Evolutionary conservation across 306 rosid genomes (phyloP), one percentile per base, ranked within the genome.

Genomic region (Corylus americana): DNA sequence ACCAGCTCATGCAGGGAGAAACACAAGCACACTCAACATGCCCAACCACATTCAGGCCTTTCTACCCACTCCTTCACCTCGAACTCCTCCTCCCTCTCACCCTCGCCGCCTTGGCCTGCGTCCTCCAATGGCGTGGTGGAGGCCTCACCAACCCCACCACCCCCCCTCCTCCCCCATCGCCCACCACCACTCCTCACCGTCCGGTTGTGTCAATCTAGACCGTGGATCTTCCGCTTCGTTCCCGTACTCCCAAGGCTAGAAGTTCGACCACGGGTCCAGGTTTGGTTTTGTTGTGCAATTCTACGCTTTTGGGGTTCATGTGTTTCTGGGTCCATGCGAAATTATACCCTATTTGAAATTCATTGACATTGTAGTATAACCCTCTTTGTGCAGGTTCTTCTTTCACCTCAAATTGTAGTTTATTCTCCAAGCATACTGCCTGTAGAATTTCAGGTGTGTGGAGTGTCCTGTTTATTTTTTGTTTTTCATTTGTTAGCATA

Each of bases 71-170:
- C 97, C 2, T 89, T 87, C 76, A 62, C 86, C 48, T 88, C 94
- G 4, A 94, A 86, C 84, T 94, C 74, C 87, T 94, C 51, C 90
- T 92, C 22, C 97, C 98, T 20, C 90, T 95, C 18, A 90, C 93
- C 3, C 86, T 95, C 50, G 98, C 98, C 0, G 84, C 92, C 76
- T 82, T 95, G 29, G 98, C 98, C 16, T 95, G 92, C 83, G 63
- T 90, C 54, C 98, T 95, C 83, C 98, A 95, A 90, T 95, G 98
- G 98, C 98, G 98, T 1, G 98, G 98, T 31, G 97, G 98, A 31
- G 61, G 44, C 44, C 44, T 92, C 77, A 81, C 89, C 76, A 97
- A 95, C 83, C 98, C 98, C 17, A 69, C 85, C 62, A 86, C 16
- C 89, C 92, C 3, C 90, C 91, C 76, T 87, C 97, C 69, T 84